Evolutionary conservation across 2,329 filamentous ascomycete genomes (phyloP), one percentile per base, ranked within the genome.

Genomic region (Cladosporium velox): DNA sequence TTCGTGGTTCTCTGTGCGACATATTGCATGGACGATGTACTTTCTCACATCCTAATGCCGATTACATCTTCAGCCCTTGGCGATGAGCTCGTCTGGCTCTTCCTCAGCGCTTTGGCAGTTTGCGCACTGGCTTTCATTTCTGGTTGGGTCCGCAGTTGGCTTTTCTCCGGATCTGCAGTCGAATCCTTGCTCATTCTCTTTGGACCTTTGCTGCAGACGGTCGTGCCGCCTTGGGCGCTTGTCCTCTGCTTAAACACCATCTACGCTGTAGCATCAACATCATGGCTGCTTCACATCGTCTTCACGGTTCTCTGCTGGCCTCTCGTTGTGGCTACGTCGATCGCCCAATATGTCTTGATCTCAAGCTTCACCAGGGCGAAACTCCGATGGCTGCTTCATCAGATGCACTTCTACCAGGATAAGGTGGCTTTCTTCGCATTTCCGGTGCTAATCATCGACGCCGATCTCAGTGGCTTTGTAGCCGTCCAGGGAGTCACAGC

Each of bases 391-490:
- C 72, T 84, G 10, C 74, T 81, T 34, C 71, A 79, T 54, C 74
- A 81, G 47, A 69, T 84, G 32, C 81, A 84, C 66, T 84, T 85
- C 70, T 81, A 83, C 68, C 80, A 80, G 60, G 83, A 86, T 67
- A 82, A 80, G 67, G 78, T 86, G 65, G 82, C 81, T 5, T 74
- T 83, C 61, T 83, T 83, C 68, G 77, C 82, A 61, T 71, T 83
- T 8, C 83, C 84, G 0, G 84, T 83, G 1, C 72, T 86, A 60
- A 84, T 86, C 69, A 85, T 86, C 51, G 84, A 86, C 69, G 83
- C 81, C 0, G 82, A 85, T 28, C 82, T 85, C 18, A 79, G 82
- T 68, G 84, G 84, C 0, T 73, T 86, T 15, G 80, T 86, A 71
- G 82, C 84, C 11, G 77, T 86, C 51, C 77, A 84, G 28, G 84